Evolutionary conservation across 768 basidiomycete species (phyloP).

Genomic region (Tulasnella sp.): DNA sequence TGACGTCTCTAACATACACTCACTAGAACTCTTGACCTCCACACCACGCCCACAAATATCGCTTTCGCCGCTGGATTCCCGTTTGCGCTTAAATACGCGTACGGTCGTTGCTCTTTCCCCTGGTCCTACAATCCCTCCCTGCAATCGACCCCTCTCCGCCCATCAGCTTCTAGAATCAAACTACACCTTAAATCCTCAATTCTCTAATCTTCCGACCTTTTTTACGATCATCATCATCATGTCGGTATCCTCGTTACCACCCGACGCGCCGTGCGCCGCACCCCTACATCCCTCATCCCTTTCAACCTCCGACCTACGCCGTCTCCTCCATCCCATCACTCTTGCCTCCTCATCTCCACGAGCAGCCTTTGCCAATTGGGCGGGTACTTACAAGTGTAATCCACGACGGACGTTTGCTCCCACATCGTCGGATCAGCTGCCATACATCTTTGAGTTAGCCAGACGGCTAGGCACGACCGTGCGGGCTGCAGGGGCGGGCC

Average conservation of each 20-base stretch:
- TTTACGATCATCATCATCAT: background rate
- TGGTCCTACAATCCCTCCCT: background rate
- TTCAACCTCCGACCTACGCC: conserved; percentile 33
- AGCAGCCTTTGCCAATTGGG: conserved; percentile 74
- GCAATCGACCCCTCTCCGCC: background rate
- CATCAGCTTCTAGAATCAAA: background rate
- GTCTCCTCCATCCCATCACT: conserved; percentile 44
- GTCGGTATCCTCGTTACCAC: background rate
- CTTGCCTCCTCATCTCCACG: conserved; percentile 31
- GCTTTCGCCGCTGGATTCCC: too few relatives aligned
- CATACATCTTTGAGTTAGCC: conserved; percentile 68
- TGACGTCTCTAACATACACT: too few relatives aligned
- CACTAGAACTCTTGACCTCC: too few relatives aligned
- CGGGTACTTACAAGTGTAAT: conserved; percentile 54
- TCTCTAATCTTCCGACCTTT: background rate
- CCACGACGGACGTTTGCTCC: conserved; percentile 71
- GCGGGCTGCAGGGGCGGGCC: conserved; percentile 79
- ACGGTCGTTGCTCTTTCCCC: background rate
- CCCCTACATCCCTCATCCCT: background rate
- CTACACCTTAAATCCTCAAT: background rate
- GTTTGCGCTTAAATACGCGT: too few relatives aligned
- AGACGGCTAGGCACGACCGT: conserved; percentile 55
- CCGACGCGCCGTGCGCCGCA: background rate
- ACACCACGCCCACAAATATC: too few relatives aligned
- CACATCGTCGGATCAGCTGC: conserved; percentile 51